Conservation (phyloP, 164 flowering plant species). For the Berberis vulgaris region DNA sequence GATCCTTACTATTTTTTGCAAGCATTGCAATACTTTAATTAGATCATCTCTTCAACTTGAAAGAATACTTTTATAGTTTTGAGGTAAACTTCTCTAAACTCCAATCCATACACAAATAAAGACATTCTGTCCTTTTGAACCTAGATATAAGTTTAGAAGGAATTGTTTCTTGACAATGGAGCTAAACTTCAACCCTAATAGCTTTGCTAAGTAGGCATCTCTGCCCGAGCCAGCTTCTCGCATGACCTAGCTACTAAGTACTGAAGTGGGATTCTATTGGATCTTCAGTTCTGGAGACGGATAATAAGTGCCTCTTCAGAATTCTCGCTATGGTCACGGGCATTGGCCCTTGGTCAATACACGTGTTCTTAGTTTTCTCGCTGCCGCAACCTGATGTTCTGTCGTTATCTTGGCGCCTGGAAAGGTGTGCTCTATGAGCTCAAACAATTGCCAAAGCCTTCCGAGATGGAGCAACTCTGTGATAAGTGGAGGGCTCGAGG, state of each 20-base stretch:
- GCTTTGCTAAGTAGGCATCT: slow-evolving; percentile 85
- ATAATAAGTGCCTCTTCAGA: slow-evolving; percentile 74
- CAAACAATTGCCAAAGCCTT: slow-evolving; percentile 83
- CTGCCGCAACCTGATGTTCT: slow-evolving; percentile 90
- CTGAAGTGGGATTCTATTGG: slow-evolving; percentile 65
- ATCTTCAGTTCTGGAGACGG: slow-evolving; percentile 66
- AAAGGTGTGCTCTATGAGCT: slow-evolving; percentile 75
- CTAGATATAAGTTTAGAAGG: too few species aligned
- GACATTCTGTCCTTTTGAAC: too few species aligned
- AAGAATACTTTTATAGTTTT: too few species aligned
- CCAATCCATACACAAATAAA: too few species aligned
- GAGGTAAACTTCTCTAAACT: too few species aligned
- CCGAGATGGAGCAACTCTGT: slow-evolving; percentile 90
- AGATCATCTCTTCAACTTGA: too few species aligned
- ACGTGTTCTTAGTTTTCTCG: slow-evolving; percentile 96
- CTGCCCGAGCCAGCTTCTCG: slow-evolving; percentile 80
- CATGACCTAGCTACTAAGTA: slow-evolving; percentile 90
- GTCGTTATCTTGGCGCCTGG: slow-evolving; percentile 78
- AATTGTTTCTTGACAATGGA: too few species aligned
- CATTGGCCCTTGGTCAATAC: slow-evolving; percentile 94
- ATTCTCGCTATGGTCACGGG: slow-evolving; percentile 99
- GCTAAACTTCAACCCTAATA: slow-evolving; percentile 27
- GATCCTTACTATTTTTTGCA: too few species aligned
- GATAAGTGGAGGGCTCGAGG: slow-evolving; percentile 59
- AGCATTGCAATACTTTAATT: too few species aligned